Conservation (phyloP, 73 alveolate genomes). For the Tetrahymena malaccensis region DNA sequence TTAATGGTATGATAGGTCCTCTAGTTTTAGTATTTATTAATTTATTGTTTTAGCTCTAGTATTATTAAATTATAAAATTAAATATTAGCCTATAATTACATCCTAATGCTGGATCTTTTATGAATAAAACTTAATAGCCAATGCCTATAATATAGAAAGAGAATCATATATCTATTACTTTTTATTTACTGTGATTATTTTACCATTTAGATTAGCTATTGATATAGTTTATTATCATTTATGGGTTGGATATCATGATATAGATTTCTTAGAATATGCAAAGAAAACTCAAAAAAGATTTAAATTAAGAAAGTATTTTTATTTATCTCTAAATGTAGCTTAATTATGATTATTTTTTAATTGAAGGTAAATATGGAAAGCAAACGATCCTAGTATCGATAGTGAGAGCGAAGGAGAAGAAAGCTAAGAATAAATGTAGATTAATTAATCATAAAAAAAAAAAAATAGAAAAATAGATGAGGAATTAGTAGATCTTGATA, state of each 20-base stretch:
- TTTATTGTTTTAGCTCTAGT: not conserved
- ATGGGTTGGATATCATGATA: slow-evolving; percentile 15
- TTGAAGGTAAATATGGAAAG: not conserved
- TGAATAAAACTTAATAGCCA: not conserved
- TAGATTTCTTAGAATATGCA: slow-evolving; percentile 20
- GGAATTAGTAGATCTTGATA: not conserved
- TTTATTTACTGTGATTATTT: not conserved
- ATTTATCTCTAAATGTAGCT: not conserved
- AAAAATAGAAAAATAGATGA: not conserved
- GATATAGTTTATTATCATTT: slow-evolving; percentile 24
- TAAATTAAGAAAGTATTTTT: slow-evolving; percentile 1
- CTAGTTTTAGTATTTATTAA: not conserved
- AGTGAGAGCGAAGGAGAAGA: not conserved
- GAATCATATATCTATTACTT: not conserved
- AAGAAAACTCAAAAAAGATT: slow-evolving; percentile 4
- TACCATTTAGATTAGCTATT: slow-evolving; percentile 20
- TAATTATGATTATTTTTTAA: not conserved
- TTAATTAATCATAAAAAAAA: not conserved
- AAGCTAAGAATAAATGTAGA: not conserved
- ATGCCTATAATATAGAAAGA: not conserved
- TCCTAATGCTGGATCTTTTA: not conserved
- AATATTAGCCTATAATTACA: not conserved
- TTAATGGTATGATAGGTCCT: not conserved
- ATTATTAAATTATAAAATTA: not conserved
- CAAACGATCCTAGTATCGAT: not conserved